phyloP scores from a whole-genome alignment of 2,329 filamentous ascomycete genomes.

The Trichoderma koningiopsis region DNA sequence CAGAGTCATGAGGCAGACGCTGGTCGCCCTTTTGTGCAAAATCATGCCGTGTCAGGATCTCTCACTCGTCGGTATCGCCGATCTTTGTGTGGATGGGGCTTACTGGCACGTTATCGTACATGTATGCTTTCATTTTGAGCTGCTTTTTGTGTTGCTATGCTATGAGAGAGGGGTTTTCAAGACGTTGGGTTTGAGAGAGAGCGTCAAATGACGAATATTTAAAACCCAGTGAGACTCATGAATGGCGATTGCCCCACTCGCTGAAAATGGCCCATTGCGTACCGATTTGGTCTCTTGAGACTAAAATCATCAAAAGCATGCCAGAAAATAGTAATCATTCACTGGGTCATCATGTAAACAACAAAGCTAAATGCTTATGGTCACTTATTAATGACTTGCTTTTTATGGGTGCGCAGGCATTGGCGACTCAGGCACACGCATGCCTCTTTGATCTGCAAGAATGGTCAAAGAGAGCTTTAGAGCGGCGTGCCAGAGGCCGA shows the following conservation, averaged over 20 bases:
- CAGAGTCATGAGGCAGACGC: slow-evolving; percentile 85
- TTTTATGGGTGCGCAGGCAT: neutral
- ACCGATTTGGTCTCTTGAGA: neutral
- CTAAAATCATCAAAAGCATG: neutral
- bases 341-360: neutral
- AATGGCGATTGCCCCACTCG: neutral
- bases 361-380: neutral
- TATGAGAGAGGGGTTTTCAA: slow-evolving; percentile 14
- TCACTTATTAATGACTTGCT: neutral
- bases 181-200: neutral
- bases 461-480: neutral
- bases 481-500: neutral
- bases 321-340: neutral
- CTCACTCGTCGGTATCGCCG: neutral
- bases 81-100: slow-evolving; percentile 34
- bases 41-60: slow-evolving; percentile 13
- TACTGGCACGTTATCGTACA: slow-evolving; percentile 59
- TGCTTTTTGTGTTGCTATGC: neutral
- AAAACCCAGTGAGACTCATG: neutral
- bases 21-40: slow-evolving; percentile 76
- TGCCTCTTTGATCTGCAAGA: neutral
- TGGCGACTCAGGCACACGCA: neutral
- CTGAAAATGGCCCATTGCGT: neutral
- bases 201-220: slow-evolving; percentile 8
- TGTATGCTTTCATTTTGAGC: slow-evolving; percentile 56